These are phyloP conservation scores for Pythium aphanidermatum DNA, from an alignment of 352 stramenopile genomes.

Conservation along the genomic window DNA sequence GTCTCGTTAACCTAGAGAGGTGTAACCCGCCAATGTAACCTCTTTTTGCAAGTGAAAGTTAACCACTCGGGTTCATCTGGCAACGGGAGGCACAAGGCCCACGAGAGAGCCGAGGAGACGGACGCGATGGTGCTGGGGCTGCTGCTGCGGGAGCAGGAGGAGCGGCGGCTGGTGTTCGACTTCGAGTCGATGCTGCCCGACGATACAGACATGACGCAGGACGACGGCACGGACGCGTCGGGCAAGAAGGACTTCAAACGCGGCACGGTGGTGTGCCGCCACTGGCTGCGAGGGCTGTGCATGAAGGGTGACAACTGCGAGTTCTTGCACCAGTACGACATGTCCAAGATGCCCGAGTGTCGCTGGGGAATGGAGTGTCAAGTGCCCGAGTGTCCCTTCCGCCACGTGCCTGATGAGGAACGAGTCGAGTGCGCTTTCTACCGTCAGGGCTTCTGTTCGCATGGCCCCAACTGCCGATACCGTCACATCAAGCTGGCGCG, in stretches of 20 bases:
- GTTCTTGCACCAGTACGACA: constrained; percentile 96
- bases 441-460: constrained; percentile 96
- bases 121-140: constrained; percentile 65
- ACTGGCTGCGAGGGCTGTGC: constrained; percentile 96
- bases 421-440: constrained; percentile 97
- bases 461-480: constrained; percentile 95
- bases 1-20: no score
- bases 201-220: constrained; percentile 51
- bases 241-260: constrained; percentile 87
- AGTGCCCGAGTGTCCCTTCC: constrained; percentile 95
- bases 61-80: background rate
- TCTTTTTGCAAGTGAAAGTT: background rate
- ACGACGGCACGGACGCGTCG: constrained; percentile 26
- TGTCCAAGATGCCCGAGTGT: constrained; percentile 97
- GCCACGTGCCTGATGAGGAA: constrained; percentile 95
- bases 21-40: background rate
- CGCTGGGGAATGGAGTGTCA: constrained; percentile 96
- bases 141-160: constrained; percentile 72
- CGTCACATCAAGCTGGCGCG: constrained; percentile 90
- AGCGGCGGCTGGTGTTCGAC: constrained; percentile 74
- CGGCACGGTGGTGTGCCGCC: constrained; percentile 95
- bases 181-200: constrained; percentile 75
- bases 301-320: constrained; percentile 98
- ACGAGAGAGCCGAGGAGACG: background rate
- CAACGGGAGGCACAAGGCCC: background rate